A percentile compares a stretch with the other conserved stretches of the same genome.
Evolutionary conservation across 2,329 filamentous ascomycete species (phyloP).

Genomic region (Zarea fungicola): DNA sequence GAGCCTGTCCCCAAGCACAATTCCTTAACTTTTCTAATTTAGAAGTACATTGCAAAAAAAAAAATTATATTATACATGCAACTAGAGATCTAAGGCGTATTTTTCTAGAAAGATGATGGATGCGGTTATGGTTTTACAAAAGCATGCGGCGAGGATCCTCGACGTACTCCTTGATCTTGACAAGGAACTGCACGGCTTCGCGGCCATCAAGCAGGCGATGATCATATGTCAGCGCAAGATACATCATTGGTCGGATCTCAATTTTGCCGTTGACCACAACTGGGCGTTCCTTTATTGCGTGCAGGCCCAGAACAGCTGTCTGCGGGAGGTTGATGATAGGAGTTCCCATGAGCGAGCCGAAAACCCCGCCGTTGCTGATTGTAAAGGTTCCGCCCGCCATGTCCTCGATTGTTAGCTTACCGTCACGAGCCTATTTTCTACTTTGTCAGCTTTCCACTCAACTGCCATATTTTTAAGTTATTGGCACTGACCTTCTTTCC

Average conservation of each 20-base stretch:
- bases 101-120: slow-evolving; percentile 1
- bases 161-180: slow-evolving; percentile 97
- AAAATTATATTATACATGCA: slow-evolving; percentile 7
- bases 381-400: slow-evolving; percentile 99
- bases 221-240: slow-evolving; percentile 94
- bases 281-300: slow-evolving; percentile 93
- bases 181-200: slow-evolving; percentile 92
- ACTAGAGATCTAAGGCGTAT: slow-evolving; percentile 7
- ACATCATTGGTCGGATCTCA: slow-evolving; percentile 99
- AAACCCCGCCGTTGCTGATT: slow-evolving; percentile 95
- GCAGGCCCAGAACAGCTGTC: slow-evolving; percentile 83
- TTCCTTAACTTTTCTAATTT: not conserved
- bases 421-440: slow-evolving; percentile 71
- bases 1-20: too few relatives aligned
- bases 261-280: slow-evolving; percentile 89
- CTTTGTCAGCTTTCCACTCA: slow-evolving; percentile 15
- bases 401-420: slow-evolving; percentile 96
- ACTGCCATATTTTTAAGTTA: not conserved
- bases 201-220: slow-evolving; percentile 92
- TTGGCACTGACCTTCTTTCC: slow-evolving; percentile 74
- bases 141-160: slow-evolving; percentile 94
- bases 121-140: slow-evolving; percentile 37
- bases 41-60: not conserved
- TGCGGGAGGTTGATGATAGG: slow-evolving; percentile 98
- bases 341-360: slow-evolving; percentile 94